Base-by-base conservation (phyloP, 139 green algal species). In the Picochlorum sp. region DNA sequence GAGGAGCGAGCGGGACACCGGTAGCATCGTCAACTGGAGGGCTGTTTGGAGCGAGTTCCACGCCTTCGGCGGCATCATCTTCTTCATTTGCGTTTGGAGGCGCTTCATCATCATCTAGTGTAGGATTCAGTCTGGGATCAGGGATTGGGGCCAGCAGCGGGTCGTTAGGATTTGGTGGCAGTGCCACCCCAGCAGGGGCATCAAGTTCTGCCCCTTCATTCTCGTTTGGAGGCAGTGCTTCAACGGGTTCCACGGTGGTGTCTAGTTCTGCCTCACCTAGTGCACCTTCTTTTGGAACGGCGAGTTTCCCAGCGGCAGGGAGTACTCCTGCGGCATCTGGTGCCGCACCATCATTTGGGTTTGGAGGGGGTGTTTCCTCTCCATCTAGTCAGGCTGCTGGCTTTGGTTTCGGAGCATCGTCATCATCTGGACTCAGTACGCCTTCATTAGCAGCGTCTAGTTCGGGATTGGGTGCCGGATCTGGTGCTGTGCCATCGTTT, bases 21-120 rank as follows among this genome's bases (percentile, higher is more conserved):
- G n/a, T n/a, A n/a, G n/a, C n/a, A n/a, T n/a, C n/a, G n/a, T 41
- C 55, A 24, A 37, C 9, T n/a, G 20, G 53, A 16, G 33, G 53
- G 39, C 41, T 26, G 3, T 56, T 49, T 29, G 39, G 41, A 32
- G 9, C 49, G 39, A 26, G 18, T n/a, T 47, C 22, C 9, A n/a
- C 18, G 7, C 39, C 20, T 16, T 6, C 44, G 22, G 18, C 30
- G 13, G 32, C 55, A 25, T 62, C 55, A 6, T 43, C 55, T 22
- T 41, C 59, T 31, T 28, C 22, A 14, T 59, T 59, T 60, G 20
- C 22, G 30, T 65, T 65, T 61, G 64, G 55, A 1, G 47, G 41
- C 12, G 29, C 56, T 7, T 33, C 63, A 1, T 13, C 62, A 3
- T 45, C 58, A 30, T 39, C 58, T 20, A 26, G 25, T 13, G 50